A percentile compares a stretch with the other conserved stretches of the same genome.
Evolutionary conservation across 2,329 filamentous ascomycete genomes (phyloP).

Genomic region (Botrytis sinoallii): DNA sequence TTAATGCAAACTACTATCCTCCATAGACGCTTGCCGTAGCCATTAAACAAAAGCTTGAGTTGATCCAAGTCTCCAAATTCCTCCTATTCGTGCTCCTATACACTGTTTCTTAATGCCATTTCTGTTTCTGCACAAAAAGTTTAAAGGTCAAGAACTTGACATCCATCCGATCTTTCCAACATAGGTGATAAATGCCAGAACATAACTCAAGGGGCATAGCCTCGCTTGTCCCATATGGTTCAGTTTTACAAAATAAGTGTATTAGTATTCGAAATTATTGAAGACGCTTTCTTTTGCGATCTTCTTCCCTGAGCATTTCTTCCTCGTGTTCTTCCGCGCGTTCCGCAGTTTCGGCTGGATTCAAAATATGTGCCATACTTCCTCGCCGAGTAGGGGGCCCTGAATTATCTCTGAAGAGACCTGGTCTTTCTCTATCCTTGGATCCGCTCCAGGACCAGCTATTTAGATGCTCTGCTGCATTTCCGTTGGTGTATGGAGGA

Average conservation of each 20-base stretch:
- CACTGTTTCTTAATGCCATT: neutral
- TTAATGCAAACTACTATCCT: neutral
- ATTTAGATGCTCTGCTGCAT: conserved; percentile 34
- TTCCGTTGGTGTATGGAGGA: conserved; percentile 35
- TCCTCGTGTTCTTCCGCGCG: conserved; percentile 63
- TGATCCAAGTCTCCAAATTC: neutral
- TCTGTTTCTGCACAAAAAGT: neutral
- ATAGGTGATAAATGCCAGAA: neutral
- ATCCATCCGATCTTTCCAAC: neutral
- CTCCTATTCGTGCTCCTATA: neutral
- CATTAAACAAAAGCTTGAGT: neutral
- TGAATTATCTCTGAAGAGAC: conserved; percentile 43
- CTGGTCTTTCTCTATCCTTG: conserved; percentile 33
- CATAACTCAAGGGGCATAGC: neutral
- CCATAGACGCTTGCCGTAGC: conserved; percentile 4
- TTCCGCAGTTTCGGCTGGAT: conserved; percentile 66
- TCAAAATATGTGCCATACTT: conserved; percentile 71
- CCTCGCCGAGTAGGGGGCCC: conserved; percentile 63
- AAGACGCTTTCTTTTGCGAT: conserved; percentile 61
- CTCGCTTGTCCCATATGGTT: neutral
- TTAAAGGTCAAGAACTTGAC: neutral
- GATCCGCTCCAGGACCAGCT: conserved; percentile 37
- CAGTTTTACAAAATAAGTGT: neutral
- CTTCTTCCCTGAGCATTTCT: conserved; percentile 51
- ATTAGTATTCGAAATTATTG: neutral